Conservation (phyloP, 2,329 filamentous ascomycete genomes). For the Cladosporium halotolerans region DNA sequence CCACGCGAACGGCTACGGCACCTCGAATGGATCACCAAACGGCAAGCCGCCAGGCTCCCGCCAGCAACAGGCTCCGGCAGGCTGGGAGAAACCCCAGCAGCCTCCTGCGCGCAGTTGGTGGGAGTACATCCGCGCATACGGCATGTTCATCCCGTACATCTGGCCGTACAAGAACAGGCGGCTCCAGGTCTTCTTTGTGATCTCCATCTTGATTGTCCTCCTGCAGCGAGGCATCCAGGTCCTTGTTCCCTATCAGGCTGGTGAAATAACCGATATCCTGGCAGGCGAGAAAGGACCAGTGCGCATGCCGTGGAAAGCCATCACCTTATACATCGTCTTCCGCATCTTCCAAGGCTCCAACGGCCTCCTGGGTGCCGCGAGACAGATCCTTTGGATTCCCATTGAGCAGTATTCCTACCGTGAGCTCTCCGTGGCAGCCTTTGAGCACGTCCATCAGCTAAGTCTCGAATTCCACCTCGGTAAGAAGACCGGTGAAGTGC, state of each 20-base stretch:
- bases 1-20: constrained; percentile 45
- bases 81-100: constrained; percentile 84
- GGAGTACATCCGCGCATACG: constrained; percentile 90
- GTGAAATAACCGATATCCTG: constrained; percentile 70
- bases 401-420: constrained; percentile 96
- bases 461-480: constrained; percentile 95
- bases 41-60: constrained; percentile 44
- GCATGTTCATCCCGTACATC: constrained; percentile 89
- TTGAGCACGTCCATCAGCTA: constrained; percentile 92
- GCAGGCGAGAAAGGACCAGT: constrained; percentile 47
- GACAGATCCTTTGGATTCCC: constrained; percentile 88
- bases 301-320: constrained; percentile 64
- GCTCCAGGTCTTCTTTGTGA: constrained; percentile 70
- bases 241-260: constrained; percentile 75
- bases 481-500: constrained; percentile 92
- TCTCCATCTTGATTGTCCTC: constrained; percentile 76
- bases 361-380: constrained; percentile 74
- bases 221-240: constrained; percentile 80
- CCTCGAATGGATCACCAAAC: constrained; percentile 42
- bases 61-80: constrained; percentile 51
- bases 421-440: constrained; percentile 86
- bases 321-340: constrained; percentile 69
- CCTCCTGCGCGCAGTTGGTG: constrained; percentile 87
- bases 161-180: constrained; percentile 79
- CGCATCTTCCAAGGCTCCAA: constrained; percentile 83